Percentiles rank a stretch among this genome's conserved stretches.
phyloP scores from a whole-genome alignment of 169 alveolate genomes.

The Eimeria sp. region DNA sequence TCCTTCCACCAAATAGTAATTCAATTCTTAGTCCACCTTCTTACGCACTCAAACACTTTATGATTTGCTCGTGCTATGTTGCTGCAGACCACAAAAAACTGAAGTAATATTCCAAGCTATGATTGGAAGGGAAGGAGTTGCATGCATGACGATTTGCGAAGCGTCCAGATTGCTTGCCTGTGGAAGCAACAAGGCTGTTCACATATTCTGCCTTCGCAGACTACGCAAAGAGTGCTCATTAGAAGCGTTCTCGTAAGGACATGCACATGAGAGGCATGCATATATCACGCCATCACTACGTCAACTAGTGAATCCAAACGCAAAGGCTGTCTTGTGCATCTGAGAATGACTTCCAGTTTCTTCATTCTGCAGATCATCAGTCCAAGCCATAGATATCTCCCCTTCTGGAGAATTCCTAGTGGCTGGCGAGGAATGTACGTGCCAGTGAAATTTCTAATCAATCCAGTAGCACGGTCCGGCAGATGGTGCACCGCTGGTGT shows the following conservation, averaged over 20 bases:
- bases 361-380: background rate
- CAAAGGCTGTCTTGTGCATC: too few relatives aligned
- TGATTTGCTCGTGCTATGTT: too few relatives aligned
- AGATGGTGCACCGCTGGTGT: too few relatives aligned
- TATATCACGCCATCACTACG: too few relatives aligned
- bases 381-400: slow-evolving; percentile 58
- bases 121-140: slow-evolving; percentile 44
- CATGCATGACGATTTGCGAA: slow-evolving; percentile 59
- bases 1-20: background rate
- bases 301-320: too few relatives aligned
- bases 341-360: background rate
- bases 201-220: slow-evolving; percentile 57
- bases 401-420: slow-evolving; percentile 67
- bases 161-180: slow-evolving; percentile 66
- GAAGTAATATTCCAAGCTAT: slow-evolving; percentile 54
- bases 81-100: slow-evolving; percentile 25
- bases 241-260: slow-evolving; percentile 24
- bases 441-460: background rate
- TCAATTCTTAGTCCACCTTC: background rate
- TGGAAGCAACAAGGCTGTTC: slow-evolving; percentile 50
- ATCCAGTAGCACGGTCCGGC: background rate
- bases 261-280: background rate
- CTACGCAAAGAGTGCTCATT: slow-evolving; percentile 32
- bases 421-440: slow-evolving; percentile 72
- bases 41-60: too few relatives aligned